Evolutionary conservation across 2,329 filamentous ascomycete genomes (phyloP).

Genomic region (Escovopsis weberi): DNA sequence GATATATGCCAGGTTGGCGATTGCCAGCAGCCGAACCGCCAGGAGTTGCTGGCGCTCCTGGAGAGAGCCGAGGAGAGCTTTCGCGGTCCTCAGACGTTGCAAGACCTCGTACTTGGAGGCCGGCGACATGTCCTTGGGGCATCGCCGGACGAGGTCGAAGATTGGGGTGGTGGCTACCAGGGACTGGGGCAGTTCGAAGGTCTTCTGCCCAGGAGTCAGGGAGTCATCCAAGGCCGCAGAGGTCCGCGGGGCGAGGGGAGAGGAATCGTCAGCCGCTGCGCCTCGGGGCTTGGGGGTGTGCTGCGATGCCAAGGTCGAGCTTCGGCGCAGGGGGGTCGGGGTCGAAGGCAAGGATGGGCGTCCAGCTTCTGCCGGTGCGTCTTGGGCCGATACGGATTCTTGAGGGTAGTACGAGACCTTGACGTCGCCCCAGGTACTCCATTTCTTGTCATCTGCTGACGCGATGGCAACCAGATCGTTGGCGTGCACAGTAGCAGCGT

Average conservation of each 20-base stretch:
- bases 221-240: constrained; percentile 22
- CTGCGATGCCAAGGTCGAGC: constrained; percentile 37
- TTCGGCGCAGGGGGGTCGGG: constrained; percentile 62
- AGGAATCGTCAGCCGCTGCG: constrained; percentile 26
- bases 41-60: constrained; percentile 62
- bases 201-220: constrained; percentile 32
- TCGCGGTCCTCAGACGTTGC: constrained; percentile 68
- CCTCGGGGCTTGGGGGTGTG: constrained; percentile 26
- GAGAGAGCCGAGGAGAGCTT: constrained; percentile 54
- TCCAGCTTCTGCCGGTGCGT: constrained; percentile 12
- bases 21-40: constrained; percentile 67
- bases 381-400: constrained; percentile 13
- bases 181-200: constrained; percentile 49
- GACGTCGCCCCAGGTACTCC: constrained; percentile 70
- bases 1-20: constrained; percentile 85
- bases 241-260: constrained; percentile 32
- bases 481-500: constrained; percentile 51
- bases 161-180: constrained; percentile 37
- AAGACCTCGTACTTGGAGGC: constrained; percentile 72
- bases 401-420: constrained; percentile 64
- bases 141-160: constrained; percentile 40
- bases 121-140: constrained; percentile 51
- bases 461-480: constrained; percentile 71
- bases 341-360: constrained; percentile 44
- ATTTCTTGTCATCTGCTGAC: constrained; percentile 41